These are phyloP conservation scores for Candida insectalens DNA, from an alignment of 805 yeast species.

Conservation along the genomic window DNA sequence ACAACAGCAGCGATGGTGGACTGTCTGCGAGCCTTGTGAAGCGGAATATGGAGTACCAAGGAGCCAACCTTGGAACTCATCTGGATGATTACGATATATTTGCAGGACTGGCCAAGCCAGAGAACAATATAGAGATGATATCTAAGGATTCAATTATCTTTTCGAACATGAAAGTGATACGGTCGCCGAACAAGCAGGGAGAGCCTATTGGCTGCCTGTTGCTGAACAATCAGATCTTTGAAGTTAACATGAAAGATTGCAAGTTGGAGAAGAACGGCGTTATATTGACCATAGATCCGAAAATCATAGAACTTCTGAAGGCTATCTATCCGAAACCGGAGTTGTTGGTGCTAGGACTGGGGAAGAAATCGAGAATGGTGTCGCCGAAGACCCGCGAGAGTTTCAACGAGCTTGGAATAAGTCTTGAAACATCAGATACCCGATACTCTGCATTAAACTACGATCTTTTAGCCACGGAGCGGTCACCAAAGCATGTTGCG, in stretches of 20 bases:
- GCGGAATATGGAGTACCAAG: slow-evolving; percentile 14
- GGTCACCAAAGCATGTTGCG: slow-evolving; percentile 59
- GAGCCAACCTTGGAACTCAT: slow-evolving; percentile 26
- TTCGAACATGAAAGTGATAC: slow-evolving; percentile 40
- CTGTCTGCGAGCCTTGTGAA: no score
- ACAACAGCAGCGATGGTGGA: no score
- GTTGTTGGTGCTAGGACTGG: slow-evolving; percentile 62
- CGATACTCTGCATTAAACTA: slow-evolving; percentile 58
- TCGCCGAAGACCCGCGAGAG: slow-evolving; percentile 41
- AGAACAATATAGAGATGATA: slow-evolving; percentile 41
- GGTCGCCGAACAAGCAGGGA: slow-evolving; percentile 29
- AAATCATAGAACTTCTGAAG: slow-evolving; percentile 40
- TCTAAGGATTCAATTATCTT: slow-evolving; percentile 50
- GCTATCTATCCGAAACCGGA: slow-evolving; percentile 71
- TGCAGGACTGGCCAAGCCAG: slow-evolving; percentile 32
- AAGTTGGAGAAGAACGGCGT: slow-evolving; percentile 15
- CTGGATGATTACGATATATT: slow-evolving; percentile 36
- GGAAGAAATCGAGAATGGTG: slow-evolving; percentile 52
- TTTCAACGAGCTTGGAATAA: slow-evolving; percentile 55
- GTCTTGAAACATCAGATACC: slow-evolving; percentile 58
- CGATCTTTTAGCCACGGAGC: slow-evolving; percentile 70
- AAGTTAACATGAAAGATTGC: slow-evolving; percentile 35
- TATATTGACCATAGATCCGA: slow-evolving; percentile 32
- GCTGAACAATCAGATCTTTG: slow-evolving; percentile 50
- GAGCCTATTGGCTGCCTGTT: slow-evolving; percentile 38